Conservation (phyloP, 805 yeast species). For the Candida boidinii region DNA sequence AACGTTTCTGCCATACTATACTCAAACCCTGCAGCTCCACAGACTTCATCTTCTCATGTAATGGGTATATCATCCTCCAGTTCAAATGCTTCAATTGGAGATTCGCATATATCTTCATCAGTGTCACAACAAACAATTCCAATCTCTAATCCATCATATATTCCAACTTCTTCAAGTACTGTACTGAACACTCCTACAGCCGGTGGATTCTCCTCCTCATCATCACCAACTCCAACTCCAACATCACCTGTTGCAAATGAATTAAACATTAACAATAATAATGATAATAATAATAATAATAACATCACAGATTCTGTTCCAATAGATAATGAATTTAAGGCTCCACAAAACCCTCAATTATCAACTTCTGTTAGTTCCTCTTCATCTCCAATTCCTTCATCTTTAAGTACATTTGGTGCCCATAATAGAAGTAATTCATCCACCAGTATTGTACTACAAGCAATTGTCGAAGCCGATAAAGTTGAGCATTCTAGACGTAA, state of each 20-base stretch:
- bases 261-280: too few species aligned
- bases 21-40: constrained; percentile 56
- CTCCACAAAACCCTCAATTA: too few species aligned
- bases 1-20: constrained; percentile 30
- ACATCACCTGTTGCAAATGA: too few species aligned
- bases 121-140: too few species aligned
- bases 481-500: constrained; percentile 24
- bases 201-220: constrained; percentile 3
- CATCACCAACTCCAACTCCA: constrained; percentile 7
- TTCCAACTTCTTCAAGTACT: constrained; percentile 1
- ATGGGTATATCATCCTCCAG: constrained; percentile 25
- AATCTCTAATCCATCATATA: constrained; percentile 3
- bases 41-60: constrained; percentile 48
- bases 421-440: constrained; percentile 31
- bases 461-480: constrained; percentile 60
- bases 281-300: too few species aligned
- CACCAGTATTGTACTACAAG: constrained; percentile 64
- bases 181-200: constrained; percentile 5
- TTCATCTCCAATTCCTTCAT: constrained; percentile 1
- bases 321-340: too few species aligned
- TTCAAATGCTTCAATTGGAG: constrained; percentile 16
- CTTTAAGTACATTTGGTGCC: constrained; percentile 21
- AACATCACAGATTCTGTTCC: too few species aligned
- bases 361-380: too few species aligned
- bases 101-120: constrained; percentile 1